Percentiles rank a stretch among this genome's conserved stretches.
These are phyloP conservation scores for Jatropha curcas DNA, from an alignment of 345 rosid genomes.

Conservation along the genomic window DNA sequence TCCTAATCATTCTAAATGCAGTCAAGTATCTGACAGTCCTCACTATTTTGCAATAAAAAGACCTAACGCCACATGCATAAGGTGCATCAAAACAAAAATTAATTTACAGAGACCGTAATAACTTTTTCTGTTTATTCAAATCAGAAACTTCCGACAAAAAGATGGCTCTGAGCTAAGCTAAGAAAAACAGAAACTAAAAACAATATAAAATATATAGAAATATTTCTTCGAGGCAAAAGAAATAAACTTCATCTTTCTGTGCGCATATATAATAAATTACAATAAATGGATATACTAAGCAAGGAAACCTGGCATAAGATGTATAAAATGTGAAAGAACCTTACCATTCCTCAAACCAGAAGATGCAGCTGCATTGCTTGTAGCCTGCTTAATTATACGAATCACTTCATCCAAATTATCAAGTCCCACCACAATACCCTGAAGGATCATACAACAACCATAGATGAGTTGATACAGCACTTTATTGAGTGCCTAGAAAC, in stretches of 20 bases:
- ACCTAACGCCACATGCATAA: neutral
- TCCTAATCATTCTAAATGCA: neutral
- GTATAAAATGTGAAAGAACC: constrained; percentile 5
- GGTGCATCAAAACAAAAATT: neutral
- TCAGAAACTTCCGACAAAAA: neutral
- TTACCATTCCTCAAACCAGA: constrained; percentile 61
- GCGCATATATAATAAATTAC: too few relatives aligned
- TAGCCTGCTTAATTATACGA: constrained; percentile 54
- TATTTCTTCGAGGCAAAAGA: neutral
- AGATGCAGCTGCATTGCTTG: constrained; percentile 70
- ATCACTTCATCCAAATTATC: constrained; percentile 78
- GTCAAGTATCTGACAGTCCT: neutral
- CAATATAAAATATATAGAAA: neutral
- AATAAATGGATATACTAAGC: neutral
- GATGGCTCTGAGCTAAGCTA: neutral
- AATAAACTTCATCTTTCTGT: too few relatives aligned
- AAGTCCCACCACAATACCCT: constrained; percentile 89
- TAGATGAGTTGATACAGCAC: neutral
- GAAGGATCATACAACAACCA: constrained; percentile 13
- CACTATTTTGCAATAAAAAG: neutral
- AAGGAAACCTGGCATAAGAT: neutral
- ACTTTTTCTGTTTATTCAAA: neutral
- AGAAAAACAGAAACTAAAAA: neutral
- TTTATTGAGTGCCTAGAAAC: too few relatives aligned
- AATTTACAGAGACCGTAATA: neutral